phyloP scores from a whole-genome alignment of 495 filamentous ascomycete genomes.

The Tuber microsphaerosporum region DNA sequence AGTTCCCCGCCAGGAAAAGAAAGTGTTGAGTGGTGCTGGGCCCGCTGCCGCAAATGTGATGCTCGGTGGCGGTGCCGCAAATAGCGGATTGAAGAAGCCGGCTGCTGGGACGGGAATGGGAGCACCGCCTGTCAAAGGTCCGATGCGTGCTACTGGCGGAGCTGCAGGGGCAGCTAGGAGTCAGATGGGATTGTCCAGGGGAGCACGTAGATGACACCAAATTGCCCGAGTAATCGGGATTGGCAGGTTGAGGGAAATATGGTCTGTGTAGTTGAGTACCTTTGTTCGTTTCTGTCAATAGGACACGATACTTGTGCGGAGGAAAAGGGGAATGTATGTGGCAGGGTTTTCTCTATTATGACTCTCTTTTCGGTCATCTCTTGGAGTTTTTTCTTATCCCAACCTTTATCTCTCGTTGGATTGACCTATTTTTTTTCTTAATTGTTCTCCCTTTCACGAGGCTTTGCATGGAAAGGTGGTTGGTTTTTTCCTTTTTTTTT shows the following conservation, averaged over 20 bases:
- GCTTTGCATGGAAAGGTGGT: conserved; percentile 3
- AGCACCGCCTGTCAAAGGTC: conserved; percentile 25
- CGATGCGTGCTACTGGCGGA: conserved; percentile 21
- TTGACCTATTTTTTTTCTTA: neutral
- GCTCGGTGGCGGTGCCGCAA: conserved; percentile 17
- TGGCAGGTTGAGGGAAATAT: neutral
- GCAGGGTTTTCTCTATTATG: neutral
- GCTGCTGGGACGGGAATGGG: conserved; percentile 22
- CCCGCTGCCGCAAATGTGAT: conserved; percentile 31
- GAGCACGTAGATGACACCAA: conserved; percentile 36
- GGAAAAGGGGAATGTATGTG: neutral
- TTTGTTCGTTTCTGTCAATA: neutral
- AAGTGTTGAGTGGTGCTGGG: conserved; percentile 22
- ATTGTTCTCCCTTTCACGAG: neutral
- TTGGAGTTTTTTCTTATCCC: neutral
- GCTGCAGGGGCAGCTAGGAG: conserved; percentile 26
- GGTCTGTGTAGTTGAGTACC: neutral
- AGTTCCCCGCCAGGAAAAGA: conserved; percentile 35
- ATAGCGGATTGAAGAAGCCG: conserved; percentile 34
- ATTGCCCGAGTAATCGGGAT: neutral
- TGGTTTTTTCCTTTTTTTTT: neutral
- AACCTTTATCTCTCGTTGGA: neutral
- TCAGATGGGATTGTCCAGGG: conserved; percentile 29
- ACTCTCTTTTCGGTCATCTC: neutral
- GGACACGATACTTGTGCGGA: neutral